Percentiles rank a stretch among this genome's conserved stretches.
Conservation (phyloP, 345 rosid genomes). For the Syzygium aqueum region DNA sequence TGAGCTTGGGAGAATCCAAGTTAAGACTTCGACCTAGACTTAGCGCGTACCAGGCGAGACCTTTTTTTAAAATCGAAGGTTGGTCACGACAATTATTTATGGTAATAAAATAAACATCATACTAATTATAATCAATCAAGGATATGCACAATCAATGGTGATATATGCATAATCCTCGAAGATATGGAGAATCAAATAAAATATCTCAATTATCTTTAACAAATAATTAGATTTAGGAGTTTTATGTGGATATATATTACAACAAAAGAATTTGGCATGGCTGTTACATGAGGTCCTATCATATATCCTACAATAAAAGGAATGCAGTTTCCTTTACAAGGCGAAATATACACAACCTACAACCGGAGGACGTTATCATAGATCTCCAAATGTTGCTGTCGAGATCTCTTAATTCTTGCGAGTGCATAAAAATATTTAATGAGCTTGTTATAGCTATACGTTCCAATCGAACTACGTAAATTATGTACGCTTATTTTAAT, state of each 20-base stretch:
- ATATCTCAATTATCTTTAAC: background rate
- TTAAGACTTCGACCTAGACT: too few species aligned
- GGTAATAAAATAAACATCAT: background rate
- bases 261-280: background rate
- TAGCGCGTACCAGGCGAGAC: too few species aligned
- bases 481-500: background rate
- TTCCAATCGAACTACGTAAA: background rate
- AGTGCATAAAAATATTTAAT: background rate
- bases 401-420: background rate
- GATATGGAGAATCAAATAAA: background rate
- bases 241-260: background rate
- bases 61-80: too few species aligned
- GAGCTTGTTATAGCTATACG: background rate
- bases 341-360: background rate
- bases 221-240: background rate
- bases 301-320: background rate
- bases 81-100: background rate
- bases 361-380: background rate
- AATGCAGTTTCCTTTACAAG: background rate
- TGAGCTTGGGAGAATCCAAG: too few species aligned
- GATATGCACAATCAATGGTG: background rate
- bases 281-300: background rate
- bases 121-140: background rate
- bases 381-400: background rate
- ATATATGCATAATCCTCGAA: background rate